A percentile compares a stretch with the other conserved stretches of the same genome.
Evolutionary conservation across 1,139 yeast genomes (phyloP).

Genomic region (Candida sojae): DNA sequence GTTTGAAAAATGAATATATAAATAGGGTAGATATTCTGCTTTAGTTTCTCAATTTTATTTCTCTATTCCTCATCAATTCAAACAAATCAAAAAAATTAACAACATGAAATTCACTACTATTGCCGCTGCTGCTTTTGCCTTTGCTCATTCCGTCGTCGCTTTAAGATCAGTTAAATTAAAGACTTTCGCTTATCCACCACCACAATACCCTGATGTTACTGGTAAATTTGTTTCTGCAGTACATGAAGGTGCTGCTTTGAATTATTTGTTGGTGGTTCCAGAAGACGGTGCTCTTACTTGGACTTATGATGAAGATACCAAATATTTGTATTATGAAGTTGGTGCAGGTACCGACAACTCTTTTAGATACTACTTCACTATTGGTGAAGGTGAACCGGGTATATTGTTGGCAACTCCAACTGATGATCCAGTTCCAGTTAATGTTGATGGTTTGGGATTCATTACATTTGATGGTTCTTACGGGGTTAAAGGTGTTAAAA

Average conservation of each 20-base stretch:
- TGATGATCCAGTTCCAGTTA: not conserved
- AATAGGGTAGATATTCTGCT: not conserved
- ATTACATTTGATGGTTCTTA: conserved; percentile 6
- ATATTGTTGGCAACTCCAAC: conserved; percentile 3
- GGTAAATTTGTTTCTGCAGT: conserved; percentile 7
- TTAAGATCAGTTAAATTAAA: conserved; percentile 1
- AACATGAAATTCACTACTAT: conserved; percentile 5
- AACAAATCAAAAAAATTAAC: not conserved
- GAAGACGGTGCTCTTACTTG: conserved; percentile 2
- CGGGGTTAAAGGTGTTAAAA: conserved; percentile 4
- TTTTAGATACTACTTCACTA: conserved; percentile 2
- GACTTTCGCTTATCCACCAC: conserved; percentile 6
- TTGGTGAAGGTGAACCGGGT: conserved; percentile 5
- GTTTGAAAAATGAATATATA: not conserved
- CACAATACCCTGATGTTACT: conserved; percentile 6
- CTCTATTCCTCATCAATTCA: not conserved
- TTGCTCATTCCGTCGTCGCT: not conserved
- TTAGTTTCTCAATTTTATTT: not conserved
- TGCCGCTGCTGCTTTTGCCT: conserved; percentile 2
- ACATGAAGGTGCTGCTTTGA: conserved; percentile 9
- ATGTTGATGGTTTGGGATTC: conserved; percentile 2
- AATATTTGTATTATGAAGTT: conserved; percentile 3
- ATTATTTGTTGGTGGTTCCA: conserved; percentile 6
- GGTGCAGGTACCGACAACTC: conserved; percentile 1
- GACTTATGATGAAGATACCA: conserved; percentile 3